These are phyloP conservation scores for Adansonia madagascariensis DNA, from an alignment of 441 rosid genomes.

Conservation along the genomic window DNA sequence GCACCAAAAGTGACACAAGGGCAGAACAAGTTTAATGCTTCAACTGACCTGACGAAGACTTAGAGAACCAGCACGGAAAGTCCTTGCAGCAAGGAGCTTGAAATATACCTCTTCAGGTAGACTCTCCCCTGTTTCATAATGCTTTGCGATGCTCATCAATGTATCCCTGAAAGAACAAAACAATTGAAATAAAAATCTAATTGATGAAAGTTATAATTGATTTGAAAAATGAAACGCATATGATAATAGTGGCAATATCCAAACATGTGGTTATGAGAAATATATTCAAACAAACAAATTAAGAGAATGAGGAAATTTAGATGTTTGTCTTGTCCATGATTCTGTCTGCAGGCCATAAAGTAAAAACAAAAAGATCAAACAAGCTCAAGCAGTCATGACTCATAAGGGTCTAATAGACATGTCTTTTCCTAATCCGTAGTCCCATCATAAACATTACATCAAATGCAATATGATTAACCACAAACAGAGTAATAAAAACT, in stretches of 20 bases:
- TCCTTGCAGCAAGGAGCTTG: constrained; percentile 94
- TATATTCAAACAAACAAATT: neutral
- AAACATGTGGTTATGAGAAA: neutral
- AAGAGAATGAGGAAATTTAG: neutral
- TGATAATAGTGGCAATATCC: neutral
- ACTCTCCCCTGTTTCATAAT: constrained; percentile 78
- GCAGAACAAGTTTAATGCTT: neutral
- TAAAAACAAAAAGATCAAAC: neutral
- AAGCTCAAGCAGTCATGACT: constrained; percentile 4
- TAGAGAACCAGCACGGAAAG: constrained; percentile 82
- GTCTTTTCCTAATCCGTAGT: neutral
- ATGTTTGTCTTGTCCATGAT: neutral
- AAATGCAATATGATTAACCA: neutral
- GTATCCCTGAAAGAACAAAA: constrained; percentile 64
- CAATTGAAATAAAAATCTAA: constrained; percentile 2
- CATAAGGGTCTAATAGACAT: neutral
- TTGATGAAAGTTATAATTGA: neutral
- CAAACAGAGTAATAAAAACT: neutral
- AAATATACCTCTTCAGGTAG: constrained; percentile 84
- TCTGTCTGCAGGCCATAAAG: neutral
- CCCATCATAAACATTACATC: neutral
- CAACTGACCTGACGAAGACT: constrained; percentile 88
- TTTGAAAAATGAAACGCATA: neutral
- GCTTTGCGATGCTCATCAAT: constrained; percentile 90
- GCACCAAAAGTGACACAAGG: constrained; percentile 5